These are phyloP conservation scores for Plenodomus lindquistii DNA, from an alignment of 2,329 filamentous ascomycete genomes.

Conservation along the genomic window DNA sequence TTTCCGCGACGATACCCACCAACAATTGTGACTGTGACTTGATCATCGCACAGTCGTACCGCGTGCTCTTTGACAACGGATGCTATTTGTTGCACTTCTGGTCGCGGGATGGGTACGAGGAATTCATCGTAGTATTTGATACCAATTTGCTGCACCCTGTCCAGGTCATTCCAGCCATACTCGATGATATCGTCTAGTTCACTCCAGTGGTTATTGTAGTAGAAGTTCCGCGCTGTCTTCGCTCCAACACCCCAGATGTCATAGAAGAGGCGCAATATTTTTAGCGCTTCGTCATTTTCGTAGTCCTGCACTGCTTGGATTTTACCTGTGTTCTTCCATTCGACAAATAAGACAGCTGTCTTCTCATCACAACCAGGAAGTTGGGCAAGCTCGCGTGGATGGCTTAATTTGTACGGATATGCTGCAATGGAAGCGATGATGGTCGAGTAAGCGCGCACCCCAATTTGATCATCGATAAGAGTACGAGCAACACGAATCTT, in stretches of 20 bases:
- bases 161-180: conserved; percentile 74
- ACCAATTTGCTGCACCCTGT: conserved; percentile 86
- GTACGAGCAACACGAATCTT: conserved; percentile 73
- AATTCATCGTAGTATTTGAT: conserved; percentile 94
- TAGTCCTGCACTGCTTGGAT: conserved; percentile 68
- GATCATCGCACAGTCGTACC: conserved; percentile 59
- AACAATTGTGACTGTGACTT: conserved; percentile 67
- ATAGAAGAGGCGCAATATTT: conserved; percentile 71
- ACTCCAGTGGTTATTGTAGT: conserved; percentile 73
- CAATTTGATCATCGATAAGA: conserved; percentile 75
- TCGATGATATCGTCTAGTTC: conserved; percentile 87
- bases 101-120: conserved; percentile 67
- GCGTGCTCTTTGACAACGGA: conserved; percentile 68
- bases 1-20: conserved; percentile 85
- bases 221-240: conserved; percentile 79
- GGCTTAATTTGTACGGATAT: conserved; percentile 67
- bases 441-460: conserved; percentile 83
- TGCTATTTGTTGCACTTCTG: conserved; percentile 73
- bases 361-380: conserved; percentile 83
- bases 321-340: conserved; percentile 68
- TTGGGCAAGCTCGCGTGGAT: conserved; percentile 46
- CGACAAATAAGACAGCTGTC: conserved; percentile 74
- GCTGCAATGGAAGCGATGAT: conserved; percentile 82
- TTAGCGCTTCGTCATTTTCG: conserved; percentile 65
- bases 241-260: conserved; percentile 92